Evolutionary conservation across 164 flowering plant species (phyloP).

Genomic region (Saururus chinensis): DNA sequence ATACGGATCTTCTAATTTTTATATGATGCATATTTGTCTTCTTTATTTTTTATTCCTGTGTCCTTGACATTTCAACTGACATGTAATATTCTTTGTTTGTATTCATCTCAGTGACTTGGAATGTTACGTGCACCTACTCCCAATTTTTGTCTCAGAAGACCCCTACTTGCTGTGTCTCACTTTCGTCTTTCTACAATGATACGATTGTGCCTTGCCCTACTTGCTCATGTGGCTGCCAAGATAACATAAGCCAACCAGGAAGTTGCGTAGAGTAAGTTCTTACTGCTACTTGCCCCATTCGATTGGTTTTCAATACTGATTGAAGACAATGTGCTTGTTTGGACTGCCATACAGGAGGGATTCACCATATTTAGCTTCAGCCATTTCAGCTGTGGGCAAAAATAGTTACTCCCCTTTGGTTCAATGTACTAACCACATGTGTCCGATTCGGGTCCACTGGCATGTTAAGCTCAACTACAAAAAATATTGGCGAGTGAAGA

Average conservation of each 20-base stretch:
- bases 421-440: slow-evolving; percentile 71
- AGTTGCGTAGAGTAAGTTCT: slow-evolving; percentile 62
- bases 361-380: slow-evolving; percentile 52
- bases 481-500: slow-evolving; percentile 77
- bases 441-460: slow-evolving; percentile 73
- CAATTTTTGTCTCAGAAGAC: slow-evolving; percentile 69
- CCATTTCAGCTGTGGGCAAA: slow-evolving; percentile 23
- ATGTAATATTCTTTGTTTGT: too few relatives aligned
- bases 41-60: too few relatives aligned
- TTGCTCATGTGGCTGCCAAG: slow-evolving; percentile 76
- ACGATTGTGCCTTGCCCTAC: slow-evolving; percentile 74
- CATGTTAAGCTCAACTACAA: slow-evolving; percentile 69
- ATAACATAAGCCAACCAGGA: slow-evolving; percentile 35
- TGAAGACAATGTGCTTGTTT: neutral
- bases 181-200: slow-evolving; percentile 72
- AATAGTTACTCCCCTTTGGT: slow-evolving; percentile 38
- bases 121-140: slow-evolving; percentile 74
- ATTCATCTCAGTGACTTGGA: slow-evolving; percentile 78
- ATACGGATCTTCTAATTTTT: too few relatives aligned
- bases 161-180: slow-evolving; percentile 85
- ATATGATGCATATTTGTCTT: too few relatives aligned
- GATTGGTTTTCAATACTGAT: neutral
- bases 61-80: too few relatives aligned
- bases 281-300: neutral
- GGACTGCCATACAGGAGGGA: slow-evolving; percentile 29